These are phyloP conservation scores for Gracilaria gracilis DNA, from an alignment of 23 red algal genomes.

Conservation along the genomic window DNA sequence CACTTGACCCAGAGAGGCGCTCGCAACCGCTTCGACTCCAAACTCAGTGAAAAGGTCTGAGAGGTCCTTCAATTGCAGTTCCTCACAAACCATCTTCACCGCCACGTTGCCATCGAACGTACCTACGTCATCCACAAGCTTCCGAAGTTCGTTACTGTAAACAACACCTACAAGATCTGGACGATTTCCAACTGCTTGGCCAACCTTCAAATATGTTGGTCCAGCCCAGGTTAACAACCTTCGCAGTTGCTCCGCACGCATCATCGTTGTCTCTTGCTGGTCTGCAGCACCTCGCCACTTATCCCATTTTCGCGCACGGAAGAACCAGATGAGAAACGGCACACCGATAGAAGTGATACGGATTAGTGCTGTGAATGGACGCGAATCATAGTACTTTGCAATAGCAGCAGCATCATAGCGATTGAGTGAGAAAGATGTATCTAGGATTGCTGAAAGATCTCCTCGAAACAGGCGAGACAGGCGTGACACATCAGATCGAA, in stretches of 20 bases:
- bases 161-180: constrained; percentile 87
- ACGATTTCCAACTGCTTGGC: constrained; percentile 85
- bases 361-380: constrained; percentile 44
- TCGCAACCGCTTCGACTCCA: constrained; percentile 72
- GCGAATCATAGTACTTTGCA: constrained; percentile 68
- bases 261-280: not conserved
- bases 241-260: constrained; percentile 74
- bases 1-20: constrained; percentile 93
- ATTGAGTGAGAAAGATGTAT: constrained; percentile 27
- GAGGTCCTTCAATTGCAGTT: constrained; percentile 56
- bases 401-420: constrained; percentile 69
- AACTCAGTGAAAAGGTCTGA: constrained; percentile 54
- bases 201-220: constrained; percentile 83
- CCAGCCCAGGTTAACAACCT: constrained; percentile 69
- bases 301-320: constrained; percentile 61
- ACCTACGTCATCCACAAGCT: constrained; percentile 88
- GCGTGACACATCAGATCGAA: constrained; percentile 57
- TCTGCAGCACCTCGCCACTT: constrained; percentile 29
- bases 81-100: constrained; percentile 60
- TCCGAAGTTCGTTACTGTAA: constrained; percentile 80
- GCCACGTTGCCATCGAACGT: constrained; percentile 80
- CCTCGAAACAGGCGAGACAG: constrained; percentile 52
- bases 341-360: constrained; percentile 65
- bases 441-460: constrained; percentile 59
- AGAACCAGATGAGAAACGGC: constrained; percentile 70